phyloP scores from a whole-genome alignment of 805 yeast genomes.

The Wickerhamiella domercqiae region DNA sequence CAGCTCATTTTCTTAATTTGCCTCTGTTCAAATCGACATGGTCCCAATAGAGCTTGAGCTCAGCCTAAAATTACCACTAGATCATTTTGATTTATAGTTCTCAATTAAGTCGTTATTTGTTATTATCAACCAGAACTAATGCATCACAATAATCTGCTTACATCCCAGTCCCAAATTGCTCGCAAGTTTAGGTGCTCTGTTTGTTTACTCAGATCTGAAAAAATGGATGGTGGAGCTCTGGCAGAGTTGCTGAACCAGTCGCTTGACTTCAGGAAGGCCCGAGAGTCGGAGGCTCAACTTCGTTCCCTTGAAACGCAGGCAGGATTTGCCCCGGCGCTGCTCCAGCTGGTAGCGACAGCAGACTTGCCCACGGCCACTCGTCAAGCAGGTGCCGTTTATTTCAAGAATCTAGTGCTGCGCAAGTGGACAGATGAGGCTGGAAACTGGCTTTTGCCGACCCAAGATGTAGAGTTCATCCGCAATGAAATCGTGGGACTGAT shows the following conservation, averaged over 20 bases:
- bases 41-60: too few relatives aligned
- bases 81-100: too few relatives aligned
- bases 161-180: too few relatives aligned
- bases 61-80: too few relatives aligned
- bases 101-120: too few relatives aligned
- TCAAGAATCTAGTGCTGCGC: constrained; percentile 72
- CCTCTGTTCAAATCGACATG: too few relatives aligned
- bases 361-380: constrained; percentile 42
- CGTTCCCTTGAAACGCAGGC: constrained; percentile 45
- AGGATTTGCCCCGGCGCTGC: constrained; percentile 61
- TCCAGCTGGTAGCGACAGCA: constrained; percentile 61
- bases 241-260: constrained; percentile 20
- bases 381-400: constrained; percentile 77
- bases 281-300: constrained; percentile 40
- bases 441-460: constrained; percentile 40
- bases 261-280: constrained; percentile 18
- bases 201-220: too few relatives aligned
- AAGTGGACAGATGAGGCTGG: constrained; percentile 91
- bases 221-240: constrained; percentile 8
- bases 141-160: too few relatives aligned
- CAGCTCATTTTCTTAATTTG: too few relatives aligned
- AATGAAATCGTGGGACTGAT: constrained; percentile 67
- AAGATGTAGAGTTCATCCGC: constrained; percentile 57
- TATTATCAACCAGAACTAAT: too few relatives aligned
- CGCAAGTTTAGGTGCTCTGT: too few relatives aligned